phyloP scores from a whole-genome alignment of 257 asterid genomes.

The Paraleonurus japonicus region DNA sequence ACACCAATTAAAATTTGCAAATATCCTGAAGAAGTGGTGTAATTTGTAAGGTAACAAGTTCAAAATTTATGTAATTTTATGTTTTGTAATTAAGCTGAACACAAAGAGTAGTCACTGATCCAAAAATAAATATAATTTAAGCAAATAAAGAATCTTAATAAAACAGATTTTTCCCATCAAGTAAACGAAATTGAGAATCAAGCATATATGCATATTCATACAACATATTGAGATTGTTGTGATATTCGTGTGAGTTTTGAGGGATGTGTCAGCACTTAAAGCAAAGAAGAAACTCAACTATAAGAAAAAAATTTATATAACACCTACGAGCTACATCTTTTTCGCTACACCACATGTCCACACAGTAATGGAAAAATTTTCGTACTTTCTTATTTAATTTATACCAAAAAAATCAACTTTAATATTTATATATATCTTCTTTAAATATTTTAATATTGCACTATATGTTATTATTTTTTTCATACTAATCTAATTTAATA shows the following conservation, averaged over 20 bases:
- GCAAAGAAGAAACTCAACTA: conserved; percentile 18
- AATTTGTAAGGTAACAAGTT: background rate
- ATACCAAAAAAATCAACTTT: too few relatives aligned
- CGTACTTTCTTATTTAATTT: too few relatives aligned
- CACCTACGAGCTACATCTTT: conserved; percentile 18
- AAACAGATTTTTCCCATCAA: background rate
- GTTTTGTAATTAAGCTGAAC: background rate
- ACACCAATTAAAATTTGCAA: too few relatives aligned
- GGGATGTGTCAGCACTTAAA: conserved; percentile 6
- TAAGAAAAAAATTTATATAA: conserved; percentile 20
- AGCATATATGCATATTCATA: conserved; percentile 9
- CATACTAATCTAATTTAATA: too few relatives aligned
- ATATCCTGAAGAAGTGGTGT: too few relatives aligned
- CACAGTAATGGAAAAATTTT: too few relatives aligned
- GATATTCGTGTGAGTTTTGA: background rate
- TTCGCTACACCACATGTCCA: too few relatives aligned
- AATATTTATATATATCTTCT: too few relatives aligned
- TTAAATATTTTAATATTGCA: too few relatives aligned
- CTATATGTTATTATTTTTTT: too few relatives aligned
- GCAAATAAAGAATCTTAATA: background rate
- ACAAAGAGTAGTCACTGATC: background rate
- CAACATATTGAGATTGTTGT: background rate
- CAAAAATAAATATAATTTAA: background rate
- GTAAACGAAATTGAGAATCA: conserved; percentile 3
- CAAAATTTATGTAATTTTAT: background rate